Evolutionary conservation across 2,329 filamentous ascomycete species (phyloP).

Genomic region (Aspergillus pseudoviridinutans): DNA sequence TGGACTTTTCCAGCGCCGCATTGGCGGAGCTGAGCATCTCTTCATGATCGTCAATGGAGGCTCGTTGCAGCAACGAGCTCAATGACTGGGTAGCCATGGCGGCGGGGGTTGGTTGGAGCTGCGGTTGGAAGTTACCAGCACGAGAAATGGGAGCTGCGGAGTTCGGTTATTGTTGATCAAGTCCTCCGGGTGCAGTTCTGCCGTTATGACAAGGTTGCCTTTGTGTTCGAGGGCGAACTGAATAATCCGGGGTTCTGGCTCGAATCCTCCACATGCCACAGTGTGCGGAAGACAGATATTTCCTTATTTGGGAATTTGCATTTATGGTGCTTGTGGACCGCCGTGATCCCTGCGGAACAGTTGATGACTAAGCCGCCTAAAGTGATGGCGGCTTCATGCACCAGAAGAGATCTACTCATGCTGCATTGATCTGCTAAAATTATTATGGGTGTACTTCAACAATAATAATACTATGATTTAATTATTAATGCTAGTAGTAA

Average conservation of each 20-base stretch:
- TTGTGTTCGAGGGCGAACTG: background rate
- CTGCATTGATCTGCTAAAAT: too few species aligned
- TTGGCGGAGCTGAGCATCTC: slow-evolving; percentile 58
- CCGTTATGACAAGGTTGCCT: background rate
- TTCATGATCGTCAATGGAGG: slow-evolving; percentile 59
- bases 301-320: slow-evolving; percentile 18
- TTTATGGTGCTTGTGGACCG: background rate
- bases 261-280: slow-evolving; percentile 4
- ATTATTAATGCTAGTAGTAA: too few species aligned
- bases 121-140: background rate
- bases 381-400: background rate
- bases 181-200: background rate
- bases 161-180: background rate
- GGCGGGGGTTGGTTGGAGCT: slow-evolving; percentile 13
- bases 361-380: background rate
- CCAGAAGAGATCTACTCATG: too few species aligned
- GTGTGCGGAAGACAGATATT: slow-evolving; percentile 18
- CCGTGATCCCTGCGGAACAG: slow-evolving; percentile 1
- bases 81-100: slow-evolving; percentile 46
- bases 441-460: too few species aligned
- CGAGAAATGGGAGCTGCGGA: background rate
- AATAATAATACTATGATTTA: too few species aligned
- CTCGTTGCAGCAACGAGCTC: slow-evolving; percentile 53
- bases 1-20: slow-evolving; percentile 54
- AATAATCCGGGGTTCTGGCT: background rate